Conservation (phyloP, 2,329 filamentous ascomycete species). For the Penicillium sp. region DNA sequence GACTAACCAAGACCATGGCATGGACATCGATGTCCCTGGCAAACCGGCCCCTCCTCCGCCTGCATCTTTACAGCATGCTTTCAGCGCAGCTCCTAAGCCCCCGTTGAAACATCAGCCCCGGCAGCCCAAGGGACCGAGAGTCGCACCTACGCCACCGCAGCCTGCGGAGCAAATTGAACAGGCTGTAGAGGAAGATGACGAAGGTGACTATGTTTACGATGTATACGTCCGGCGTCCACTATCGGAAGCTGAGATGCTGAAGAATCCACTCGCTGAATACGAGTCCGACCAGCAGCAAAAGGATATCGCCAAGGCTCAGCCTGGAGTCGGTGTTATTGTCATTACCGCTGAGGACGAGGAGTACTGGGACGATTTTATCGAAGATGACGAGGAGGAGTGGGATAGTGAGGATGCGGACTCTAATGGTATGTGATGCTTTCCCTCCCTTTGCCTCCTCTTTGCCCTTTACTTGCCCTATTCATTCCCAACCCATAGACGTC, state of each 20-base stretch:
- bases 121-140: conserved; percentile 32
- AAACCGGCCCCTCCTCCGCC: conserved; percentile 1
- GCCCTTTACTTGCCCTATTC: not conserved
- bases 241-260: conserved; percentile 34
- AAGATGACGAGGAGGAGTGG: conserved; percentile 56
- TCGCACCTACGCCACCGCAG: conserved; percentile 6
- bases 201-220: conserved; percentile 61
- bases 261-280: conserved; percentile 35
- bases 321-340: conserved; percentile 44
- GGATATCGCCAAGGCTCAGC: conserved; percentile 32
- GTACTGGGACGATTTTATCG: conserved; percentile 58
- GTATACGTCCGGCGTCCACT: conserved; percentile 57
- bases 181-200: conserved; percentile 40
- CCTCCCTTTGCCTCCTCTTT: not conserved
- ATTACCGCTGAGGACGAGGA: conserved; percentile 48
- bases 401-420: conserved; percentile 63
- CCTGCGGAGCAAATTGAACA: conserved; percentile 1
- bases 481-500: not conserved
- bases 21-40: conserved; percentile 22
- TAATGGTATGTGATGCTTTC: conserved; percentile 48
- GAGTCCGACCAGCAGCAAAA: conserved; percentile 32
- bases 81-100: conserved; percentile 25
- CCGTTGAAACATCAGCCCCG: conserved; percentile 41
- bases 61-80: not conserved
- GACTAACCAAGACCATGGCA: conserved; percentile 13